Conservation (phyloP, 192 early-diverging fungal species). For the Phycomyces nitens region DNA sequence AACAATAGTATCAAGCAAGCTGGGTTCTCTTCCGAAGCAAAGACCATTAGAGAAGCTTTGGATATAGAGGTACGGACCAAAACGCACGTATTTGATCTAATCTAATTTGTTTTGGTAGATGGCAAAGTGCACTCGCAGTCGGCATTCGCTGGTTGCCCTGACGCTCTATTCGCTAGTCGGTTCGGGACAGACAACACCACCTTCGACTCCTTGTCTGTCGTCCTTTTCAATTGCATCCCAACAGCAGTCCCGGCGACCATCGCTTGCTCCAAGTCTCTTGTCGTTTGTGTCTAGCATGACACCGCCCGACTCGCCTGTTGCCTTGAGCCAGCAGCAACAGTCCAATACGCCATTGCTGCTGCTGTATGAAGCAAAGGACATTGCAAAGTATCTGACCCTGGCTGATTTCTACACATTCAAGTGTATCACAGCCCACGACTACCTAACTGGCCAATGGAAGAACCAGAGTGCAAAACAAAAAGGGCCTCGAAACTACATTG, state of each 20-base stretch:
- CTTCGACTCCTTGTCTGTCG: neutral
- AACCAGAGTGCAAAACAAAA: neutral
- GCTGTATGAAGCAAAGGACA: conserved; percentile 13
- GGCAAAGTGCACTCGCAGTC: neutral
- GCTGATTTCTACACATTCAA: conserved; percentile 36
- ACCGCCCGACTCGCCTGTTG: conserved; percentile 11
- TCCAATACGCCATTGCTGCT: neutral
- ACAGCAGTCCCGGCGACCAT: conserved; percentile 7
- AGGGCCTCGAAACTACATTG: conserved; percentile 18
- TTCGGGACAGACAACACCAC: neutral
- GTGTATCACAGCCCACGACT: conserved; percentile 28
- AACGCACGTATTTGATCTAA: neutral
- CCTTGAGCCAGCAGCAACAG: neutral
- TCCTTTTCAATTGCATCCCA: neutral
- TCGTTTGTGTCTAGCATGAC: conserved; percentile 17
- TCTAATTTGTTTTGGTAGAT: neutral
- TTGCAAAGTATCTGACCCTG: conserved; percentile 38
- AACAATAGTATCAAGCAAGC: conserved; percentile 37
- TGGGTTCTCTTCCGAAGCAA: conserved; percentile 47
- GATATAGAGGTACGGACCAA: conserved; percentile 19
- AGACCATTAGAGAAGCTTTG: conserved; percentile 30
- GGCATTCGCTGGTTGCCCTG: conserved; percentile 5
- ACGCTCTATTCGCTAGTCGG: conserved; percentile 6
- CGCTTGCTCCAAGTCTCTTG: conserved; percentile 20
- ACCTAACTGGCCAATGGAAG: conserved; percentile 16